These are phyloP conservation scores for Bolboschoenoplectus hybrid DNA, from an alignment of 202 grass and related monocot species.

Conservation along the genomic window DNA sequence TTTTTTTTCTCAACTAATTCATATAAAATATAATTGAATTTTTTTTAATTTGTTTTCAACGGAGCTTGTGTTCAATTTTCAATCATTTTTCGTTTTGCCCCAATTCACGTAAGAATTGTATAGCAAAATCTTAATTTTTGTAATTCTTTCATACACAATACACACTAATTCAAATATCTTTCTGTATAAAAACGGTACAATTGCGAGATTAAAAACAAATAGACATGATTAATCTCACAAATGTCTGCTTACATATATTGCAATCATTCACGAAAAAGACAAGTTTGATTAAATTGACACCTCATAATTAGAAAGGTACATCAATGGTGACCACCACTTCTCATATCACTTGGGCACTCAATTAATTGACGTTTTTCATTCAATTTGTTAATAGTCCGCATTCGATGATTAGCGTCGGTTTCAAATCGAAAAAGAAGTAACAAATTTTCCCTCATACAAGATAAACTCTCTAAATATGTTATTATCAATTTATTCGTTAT, in stretches of 20 bases:
- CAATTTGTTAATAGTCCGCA: slow-evolving; percentile 5
- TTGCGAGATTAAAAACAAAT: background rate
- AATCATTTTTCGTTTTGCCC: too few species aligned
- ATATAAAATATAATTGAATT: too few species aligned
- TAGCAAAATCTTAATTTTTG: background rate
- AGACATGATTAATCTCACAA: background rate
- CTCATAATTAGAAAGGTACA: background rate
- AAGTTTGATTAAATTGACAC: background rate
- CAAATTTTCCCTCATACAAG: background rate
- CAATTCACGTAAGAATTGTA: background rate
- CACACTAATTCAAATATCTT: background rate
- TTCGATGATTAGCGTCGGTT: background rate
- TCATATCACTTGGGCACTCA: background rate
- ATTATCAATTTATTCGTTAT: too few species aligned
- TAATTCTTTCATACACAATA: background rate
- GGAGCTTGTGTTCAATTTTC: too few species aligned
- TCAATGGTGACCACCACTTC: slow-evolving; percentile 17
- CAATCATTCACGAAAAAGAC: slow-evolving; percentile 21
- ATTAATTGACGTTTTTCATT: background rate
- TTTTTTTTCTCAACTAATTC: too few species aligned
- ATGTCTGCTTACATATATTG: background rate
- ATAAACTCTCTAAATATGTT: background rate
- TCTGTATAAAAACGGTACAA: background rate
- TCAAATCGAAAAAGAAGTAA: background rate
- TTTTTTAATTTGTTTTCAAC: too few species aligned